Evolutionary conservation across 2,329 filamentous ascomycete species (phyloP).

Genomic region (Chrysosporium keratinophilum): DNA sequence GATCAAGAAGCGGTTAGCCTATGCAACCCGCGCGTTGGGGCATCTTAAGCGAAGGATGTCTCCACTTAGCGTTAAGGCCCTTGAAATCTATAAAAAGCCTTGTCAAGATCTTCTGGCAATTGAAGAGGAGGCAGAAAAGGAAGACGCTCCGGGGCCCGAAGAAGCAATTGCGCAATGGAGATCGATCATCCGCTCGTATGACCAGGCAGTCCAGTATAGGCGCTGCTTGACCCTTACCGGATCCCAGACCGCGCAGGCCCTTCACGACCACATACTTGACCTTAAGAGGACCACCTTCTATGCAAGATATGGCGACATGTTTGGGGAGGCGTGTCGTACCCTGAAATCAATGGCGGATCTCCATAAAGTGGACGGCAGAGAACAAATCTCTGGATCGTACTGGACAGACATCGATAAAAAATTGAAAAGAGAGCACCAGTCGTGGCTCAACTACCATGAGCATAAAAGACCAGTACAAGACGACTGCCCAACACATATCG

Average conservation of each 20-base stretch:
- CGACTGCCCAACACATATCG: neutral
- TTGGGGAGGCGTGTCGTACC: neutral
- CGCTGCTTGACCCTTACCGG: neutral
- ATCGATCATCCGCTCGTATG: neutral
- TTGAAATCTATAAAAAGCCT: neutral
- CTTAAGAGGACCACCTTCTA: neutral
- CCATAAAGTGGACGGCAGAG: neutral
- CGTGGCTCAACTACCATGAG: neutral
- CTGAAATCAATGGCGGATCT: neutral
- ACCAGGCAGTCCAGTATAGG: neutral
- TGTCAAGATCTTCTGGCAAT: neutral
- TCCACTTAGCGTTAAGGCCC: neutral
- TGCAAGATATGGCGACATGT: conserved; percentile 1
- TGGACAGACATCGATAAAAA: neutral
- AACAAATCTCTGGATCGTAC: neutral
- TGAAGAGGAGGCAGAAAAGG: neutral
- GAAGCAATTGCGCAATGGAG: neutral
- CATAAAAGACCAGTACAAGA: neutral
- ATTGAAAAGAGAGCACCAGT: neutral
- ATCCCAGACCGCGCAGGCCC: neutral
- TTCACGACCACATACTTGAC: neutral
- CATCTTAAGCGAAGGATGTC: neutral
- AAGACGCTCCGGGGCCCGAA: neutral
- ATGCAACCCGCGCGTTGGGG: neutral
- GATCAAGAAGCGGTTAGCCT: neutral